phyloP scores from a whole-genome alignment of 768 basidiomycete genomes.

The Sporobolomyces pararoseus region DNA sequence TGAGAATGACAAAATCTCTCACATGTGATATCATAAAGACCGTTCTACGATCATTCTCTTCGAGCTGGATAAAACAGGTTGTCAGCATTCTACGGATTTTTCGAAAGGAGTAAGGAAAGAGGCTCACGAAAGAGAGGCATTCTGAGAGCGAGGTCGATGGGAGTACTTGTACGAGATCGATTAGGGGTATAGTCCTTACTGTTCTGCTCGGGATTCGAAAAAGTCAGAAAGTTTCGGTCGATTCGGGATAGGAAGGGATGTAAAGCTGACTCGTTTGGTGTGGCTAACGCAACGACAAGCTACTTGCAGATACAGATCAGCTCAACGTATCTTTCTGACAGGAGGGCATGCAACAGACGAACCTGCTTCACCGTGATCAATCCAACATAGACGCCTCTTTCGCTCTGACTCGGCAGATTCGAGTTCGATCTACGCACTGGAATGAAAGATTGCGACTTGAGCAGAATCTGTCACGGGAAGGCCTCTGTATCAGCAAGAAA shows the following conservation, averaged over 20 bases:
- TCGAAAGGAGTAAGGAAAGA: not conserved
- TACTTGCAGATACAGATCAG: not conserved
- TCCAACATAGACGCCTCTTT: not conserved
- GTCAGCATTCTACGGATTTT: not conserved
- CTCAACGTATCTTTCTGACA: not conserved
- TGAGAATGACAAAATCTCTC: not conserved
- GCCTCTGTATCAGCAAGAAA: not conserved
- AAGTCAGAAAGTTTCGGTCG: not conserved
- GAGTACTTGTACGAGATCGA: not conserved
- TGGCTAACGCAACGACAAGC: not conserved
- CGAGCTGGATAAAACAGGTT: not conserved
- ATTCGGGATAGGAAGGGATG: not conserved
- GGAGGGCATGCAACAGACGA: not conserved
- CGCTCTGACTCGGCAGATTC: too few relatives aligned
- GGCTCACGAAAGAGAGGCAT: conserved; percentile 13
- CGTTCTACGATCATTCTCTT: not conserved
- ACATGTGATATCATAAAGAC: not conserved
- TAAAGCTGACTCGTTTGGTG: conserved; percentile 6
- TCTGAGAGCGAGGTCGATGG: not conserved
- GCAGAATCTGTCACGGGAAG: not conserved
- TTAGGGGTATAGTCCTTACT: conserved; percentile 7
- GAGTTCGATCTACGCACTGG: conserved; percentile 11
- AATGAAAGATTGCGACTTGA: not conserved
- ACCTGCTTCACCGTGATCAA: conserved; percentile 18
- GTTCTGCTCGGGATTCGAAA: not conserved